phyloP scores from a whole-genome alignment of 257 asterid species.

The Solanum pennellii region DNA sequence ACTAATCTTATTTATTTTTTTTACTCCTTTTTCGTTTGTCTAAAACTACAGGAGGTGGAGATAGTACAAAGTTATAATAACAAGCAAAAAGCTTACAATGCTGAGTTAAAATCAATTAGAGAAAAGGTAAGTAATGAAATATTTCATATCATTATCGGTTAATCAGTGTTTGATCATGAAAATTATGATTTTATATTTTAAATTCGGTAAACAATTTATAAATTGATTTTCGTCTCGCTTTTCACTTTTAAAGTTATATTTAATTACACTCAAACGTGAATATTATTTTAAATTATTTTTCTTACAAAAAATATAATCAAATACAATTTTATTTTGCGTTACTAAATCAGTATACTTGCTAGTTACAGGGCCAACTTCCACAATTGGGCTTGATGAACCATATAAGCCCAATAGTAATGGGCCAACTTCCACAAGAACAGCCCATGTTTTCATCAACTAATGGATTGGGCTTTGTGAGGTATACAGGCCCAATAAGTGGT shows the following conservation, averaged over 20 bases:
- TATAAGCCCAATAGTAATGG: slow-evolving; percentile 11
- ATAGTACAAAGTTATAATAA: slow-evolving; percentile 12
- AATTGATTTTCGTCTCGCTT: background rate
- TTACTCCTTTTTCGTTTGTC: background rate
- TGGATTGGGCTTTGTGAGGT: slow-evolving; percentile 12
- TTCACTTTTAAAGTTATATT: background rate
- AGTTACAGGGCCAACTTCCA: slow-evolving; percentile 1
- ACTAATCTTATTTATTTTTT: background rate
- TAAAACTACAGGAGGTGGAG: background rate
- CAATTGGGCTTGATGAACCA: slow-evolving; percentile 5
- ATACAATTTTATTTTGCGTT: background rate
- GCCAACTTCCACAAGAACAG: slow-evolving; percentile 4
- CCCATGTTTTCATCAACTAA: background rate
- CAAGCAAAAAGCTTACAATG: slow-evolving; percentile 17
- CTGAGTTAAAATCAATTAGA: slow-evolving; percentile 19
- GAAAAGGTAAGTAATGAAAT: slow-evolving; percentile 13
- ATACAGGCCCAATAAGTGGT: slow-evolving; percentile 15
- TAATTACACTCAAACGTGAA: background rate
- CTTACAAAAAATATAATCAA: background rate
- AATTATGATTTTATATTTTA: background rate
- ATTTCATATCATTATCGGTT: no score
- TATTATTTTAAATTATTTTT: background rate
- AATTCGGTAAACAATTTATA: background rate
- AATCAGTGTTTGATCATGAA: background rate
- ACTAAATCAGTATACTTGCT: background rate